These are phyloP conservation scores for Ceratocystis variospora DNA, from an alignment of 2,329 filamentous ascomycete genomes.

Conservation along the genomic window DNA sequence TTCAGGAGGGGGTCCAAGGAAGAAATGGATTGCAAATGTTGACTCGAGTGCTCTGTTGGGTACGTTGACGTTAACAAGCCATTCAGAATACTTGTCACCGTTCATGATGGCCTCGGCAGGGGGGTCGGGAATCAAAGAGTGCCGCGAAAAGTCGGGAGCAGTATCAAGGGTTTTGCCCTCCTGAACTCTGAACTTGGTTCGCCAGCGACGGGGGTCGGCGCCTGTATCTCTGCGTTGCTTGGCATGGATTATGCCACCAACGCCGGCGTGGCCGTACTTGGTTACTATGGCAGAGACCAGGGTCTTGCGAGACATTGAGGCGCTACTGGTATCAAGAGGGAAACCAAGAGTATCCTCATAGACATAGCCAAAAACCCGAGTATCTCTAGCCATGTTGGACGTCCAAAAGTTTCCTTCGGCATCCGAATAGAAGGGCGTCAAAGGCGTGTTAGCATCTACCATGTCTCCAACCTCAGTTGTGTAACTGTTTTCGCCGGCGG, in stretches of 20 bases:
- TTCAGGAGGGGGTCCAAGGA: conserved; percentile 42
- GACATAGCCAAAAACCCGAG: conserved; percentile 54
- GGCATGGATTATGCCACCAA: conserved; percentile 42
- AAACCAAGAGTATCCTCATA: conserved; percentile 47
- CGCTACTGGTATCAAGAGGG: conserved; percentile 20
- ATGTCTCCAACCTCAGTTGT: conserved; percentile 41
- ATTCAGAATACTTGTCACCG: conserved; percentile 42
- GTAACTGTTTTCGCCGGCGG: conserved; percentile 45
- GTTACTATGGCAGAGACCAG: conserved; percentile 25
- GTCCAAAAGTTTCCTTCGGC: conserved; percentile 52
- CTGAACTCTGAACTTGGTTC: conserved; percentile 17
- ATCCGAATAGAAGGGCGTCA: conserved; percentile 54
- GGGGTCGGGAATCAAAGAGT: conserved; percentile 20
- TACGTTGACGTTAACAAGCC: conserved; percentile 53
- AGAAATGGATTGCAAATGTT: conserved; percentile 52
- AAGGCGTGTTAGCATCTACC: conserved; percentile 40
- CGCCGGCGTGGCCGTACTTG: conserved; percentile 30
- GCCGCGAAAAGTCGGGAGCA: conserved; percentile 18
- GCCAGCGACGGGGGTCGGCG: conserved; percentile 5
- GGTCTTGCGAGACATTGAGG: conserved; percentile 15
- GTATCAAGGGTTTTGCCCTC: conserved; percentile 17
- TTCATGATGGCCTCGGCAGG: conserved; percentile 26
- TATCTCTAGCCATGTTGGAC: conserved; percentile 46
- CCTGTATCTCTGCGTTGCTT: conserved; percentile 21
- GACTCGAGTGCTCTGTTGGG: conserved; percentile 45